phyloP scores from a whole-genome alignment of 2,329 filamentous ascomycete genomes.

The Cytospora piceae region DNA sequence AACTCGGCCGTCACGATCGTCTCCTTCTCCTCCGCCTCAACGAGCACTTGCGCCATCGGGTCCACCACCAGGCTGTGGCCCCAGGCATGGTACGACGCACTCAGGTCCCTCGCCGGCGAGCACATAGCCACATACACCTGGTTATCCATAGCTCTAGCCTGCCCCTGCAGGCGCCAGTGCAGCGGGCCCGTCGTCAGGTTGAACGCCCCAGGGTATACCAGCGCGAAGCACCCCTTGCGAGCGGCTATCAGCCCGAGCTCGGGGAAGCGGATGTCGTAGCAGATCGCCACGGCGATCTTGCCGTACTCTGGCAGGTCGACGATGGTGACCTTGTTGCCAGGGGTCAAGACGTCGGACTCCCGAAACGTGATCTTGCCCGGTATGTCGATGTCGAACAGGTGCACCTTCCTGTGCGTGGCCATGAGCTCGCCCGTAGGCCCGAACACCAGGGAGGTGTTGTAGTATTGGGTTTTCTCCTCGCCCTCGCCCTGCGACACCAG shows the following conservation, averaged over 20 bases:
- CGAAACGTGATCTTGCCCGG: slow-evolving; percentile 91
- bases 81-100: slow-evolving; percentile 83
- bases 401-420: slow-evolving; percentile 89
- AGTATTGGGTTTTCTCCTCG: slow-evolving; percentile 64
- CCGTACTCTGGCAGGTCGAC: slow-evolving; percentile 89
- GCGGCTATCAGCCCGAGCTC: slow-evolving; percentile 90
- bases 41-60: slow-evolving; percentile 82
- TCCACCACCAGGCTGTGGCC: slow-evolving; percentile 89
- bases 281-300: slow-evolving; percentile 85
- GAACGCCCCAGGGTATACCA: slow-evolving; percentile 96
- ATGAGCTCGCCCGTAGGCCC: slow-evolving; percentile 76
- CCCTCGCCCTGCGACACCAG: slow-evolving; percentile 49
- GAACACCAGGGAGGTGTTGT: slow-evolving; percentile 91
- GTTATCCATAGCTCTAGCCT: slow-evolving; percentile 88
- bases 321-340: slow-evolving; percentile 83
- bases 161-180: slow-evolving; percentile 85
- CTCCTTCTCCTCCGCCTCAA: slow-evolving; percentile 78
- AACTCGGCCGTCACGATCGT: slow-evolving; percentile 76
- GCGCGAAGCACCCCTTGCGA: slow-evolving; percentile 80
- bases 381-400: slow-evolving; percentile 97
- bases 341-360: slow-evolving; percentile 85
- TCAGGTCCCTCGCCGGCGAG: slow-evolving; percentile 81
- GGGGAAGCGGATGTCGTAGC: slow-evolving; percentile 97
- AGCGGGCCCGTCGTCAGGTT: slow-evolving; percentile 90
- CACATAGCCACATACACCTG: slow-evolving; percentile 93